Conservation (phyloP, 306 rosid species). For the Urtica urens region DNA sequence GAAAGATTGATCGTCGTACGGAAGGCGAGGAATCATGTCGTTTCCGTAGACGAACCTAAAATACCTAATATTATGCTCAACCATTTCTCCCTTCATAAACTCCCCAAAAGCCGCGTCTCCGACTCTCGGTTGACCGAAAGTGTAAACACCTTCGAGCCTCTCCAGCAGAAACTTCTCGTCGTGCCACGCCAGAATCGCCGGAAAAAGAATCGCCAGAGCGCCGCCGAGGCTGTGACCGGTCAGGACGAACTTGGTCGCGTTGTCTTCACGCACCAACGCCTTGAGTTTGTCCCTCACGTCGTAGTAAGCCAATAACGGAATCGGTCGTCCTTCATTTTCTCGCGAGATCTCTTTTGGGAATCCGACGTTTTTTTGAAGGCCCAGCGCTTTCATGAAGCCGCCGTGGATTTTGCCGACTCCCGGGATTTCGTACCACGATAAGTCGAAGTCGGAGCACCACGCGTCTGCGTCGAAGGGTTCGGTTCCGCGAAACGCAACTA, state of each 20-base stretch:
- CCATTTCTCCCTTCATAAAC: slow-evolving; percentile 39
- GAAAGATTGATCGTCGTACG: slow-evolving; percentile 43
- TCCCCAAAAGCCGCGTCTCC: slow-evolving; percentile 39
- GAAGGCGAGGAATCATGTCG: slow-evolving; percentile 66
- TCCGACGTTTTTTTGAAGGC: slow-evolving; percentile 36
- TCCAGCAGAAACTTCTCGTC: slow-evolving; percentile 41
- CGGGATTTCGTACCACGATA: slow-evolving; percentile 58
- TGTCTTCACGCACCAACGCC: slow-evolving; percentile 7
- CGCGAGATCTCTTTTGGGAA: slow-evolving; percentile 32
- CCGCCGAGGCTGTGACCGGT: slow-evolving; percentile 29
- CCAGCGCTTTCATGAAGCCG: slow-evolving; percentile 77
- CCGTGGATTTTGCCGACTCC: slow-evolving; percentile 55
- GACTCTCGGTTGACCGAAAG: slow-evolving; percentile 89
- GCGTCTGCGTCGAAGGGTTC: slow-evolving; percentile 67
- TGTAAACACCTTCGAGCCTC: slow-evolving; percentile 59
- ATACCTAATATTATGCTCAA: slow-evolving; percentile 35
- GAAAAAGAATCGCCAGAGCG: slow-evolving; percentile 22
- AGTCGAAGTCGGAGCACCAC: slow-evolving; percentile 69
- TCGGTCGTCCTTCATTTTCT: background rate
- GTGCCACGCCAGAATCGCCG: slow-evolving; percentile 33
- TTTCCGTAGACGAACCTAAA: slow-evolving; percentile 62
- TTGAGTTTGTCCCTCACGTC: slow-evolving; percentile 14
- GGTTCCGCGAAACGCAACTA: slow-evolving; percentile 72
- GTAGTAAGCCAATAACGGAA: slow-evolving; percentile 45
- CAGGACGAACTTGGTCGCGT: slow-evolving; percentile 9